phyloP scores from a whole-genome alignment of 208 protist genomes.

The Trypanosoma grayi region DNA sequence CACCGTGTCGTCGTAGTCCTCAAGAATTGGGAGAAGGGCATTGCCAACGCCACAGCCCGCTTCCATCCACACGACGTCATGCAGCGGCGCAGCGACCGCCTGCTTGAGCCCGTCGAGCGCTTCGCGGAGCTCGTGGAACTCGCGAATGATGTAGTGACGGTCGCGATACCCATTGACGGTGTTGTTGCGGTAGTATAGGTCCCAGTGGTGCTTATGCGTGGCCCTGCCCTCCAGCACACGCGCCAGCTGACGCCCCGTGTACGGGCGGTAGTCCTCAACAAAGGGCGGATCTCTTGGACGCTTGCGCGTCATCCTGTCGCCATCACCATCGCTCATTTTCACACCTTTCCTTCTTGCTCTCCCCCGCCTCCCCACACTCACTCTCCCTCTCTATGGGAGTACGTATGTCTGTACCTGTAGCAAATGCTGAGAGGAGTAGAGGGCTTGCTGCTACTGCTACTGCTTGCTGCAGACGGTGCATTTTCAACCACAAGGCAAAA shows the following conservation, averaged over 20 bases:
- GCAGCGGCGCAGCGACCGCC: not conserved
- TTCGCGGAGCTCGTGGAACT: constrained; percentile 75
- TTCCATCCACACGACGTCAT: constrained; percentile 73
- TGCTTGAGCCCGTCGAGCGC: constrained; percentile 16
- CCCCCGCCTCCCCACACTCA: no score
- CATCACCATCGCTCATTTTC: not conserved
- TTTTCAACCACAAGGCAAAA: no score
- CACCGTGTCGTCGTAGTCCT: constrained; percentile 65
- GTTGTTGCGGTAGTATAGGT: constrained; percentile 91
- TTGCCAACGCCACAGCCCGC: constrained; percentile 95
- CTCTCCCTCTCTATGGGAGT: no score
- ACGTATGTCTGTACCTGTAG: not conserved
- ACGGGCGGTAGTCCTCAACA: constrained; percentile 77
- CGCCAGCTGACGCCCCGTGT: constrained; percentile 55
- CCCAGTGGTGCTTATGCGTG: constrained; percentile 66
- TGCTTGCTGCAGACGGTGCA: no score
- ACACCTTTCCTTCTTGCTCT: constrained; percentile 1
- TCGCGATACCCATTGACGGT: constrained; percentile 88
- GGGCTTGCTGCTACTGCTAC: not conserved
- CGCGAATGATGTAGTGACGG: constrained; percentile 85
- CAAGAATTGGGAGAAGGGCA: constrained; percentile 87
- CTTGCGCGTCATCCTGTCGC: constrained; percentile 2
- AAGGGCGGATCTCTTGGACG: constrained; percentile 49
- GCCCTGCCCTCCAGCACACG: constrained; percentile 16
- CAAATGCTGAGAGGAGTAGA: not conserved